These are phyloP conservation scores for Sclerotinia trifoliorum DNA, from an alignment of 2,329 filamentous ascomycete genomes.

Conservation along the genomic window DNA sequence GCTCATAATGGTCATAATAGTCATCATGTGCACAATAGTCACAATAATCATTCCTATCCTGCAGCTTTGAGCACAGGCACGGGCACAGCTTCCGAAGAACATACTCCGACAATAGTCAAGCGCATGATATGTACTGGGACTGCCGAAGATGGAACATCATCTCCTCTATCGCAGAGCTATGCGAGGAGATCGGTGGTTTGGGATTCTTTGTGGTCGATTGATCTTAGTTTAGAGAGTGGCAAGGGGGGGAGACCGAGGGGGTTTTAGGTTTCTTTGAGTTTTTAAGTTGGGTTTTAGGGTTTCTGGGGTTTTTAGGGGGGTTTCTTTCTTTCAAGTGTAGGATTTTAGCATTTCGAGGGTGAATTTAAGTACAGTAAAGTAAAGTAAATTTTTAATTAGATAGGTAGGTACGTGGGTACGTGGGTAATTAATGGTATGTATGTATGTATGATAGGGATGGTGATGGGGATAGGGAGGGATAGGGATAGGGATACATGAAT, in stretches of 20 bases:
- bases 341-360: too few relatives aligned
- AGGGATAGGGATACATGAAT: too few relatives aligned
- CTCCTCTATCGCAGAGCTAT: conserved; percentile 39
- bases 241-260: conserved; percentile 22
- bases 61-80: neutral
- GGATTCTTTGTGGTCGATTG: conserved; percentile 61
- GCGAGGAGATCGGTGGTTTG: conserved; percentile 53
- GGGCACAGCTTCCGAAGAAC: neutral
- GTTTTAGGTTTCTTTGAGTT: neutral
- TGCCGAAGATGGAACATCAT: conserved; percentile 28
- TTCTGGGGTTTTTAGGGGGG: too few relatives aligned
- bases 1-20: neutral
- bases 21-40: neutral
- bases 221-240: conserved; percentile 54
- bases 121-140: neutral
- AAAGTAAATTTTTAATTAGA: too few relatives aligned
- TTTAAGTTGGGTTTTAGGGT: too few relatives aligned
- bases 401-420: too few relatives aligned
- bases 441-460: too few relatives aligned
- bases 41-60: neutral
- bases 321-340: too few relatives aligned
- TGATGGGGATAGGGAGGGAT: too few relatives aligned
- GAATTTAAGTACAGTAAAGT: too few relatives aligned
- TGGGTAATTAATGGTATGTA: too few relatives aligned
- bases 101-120: neutral